Evolutionary conservation across 2,329 filamentous ascomycete genomes (phyloP), one percentile per base, ranked within the genome.

Genomic region (Didymosphaeria variabile): DNA sequence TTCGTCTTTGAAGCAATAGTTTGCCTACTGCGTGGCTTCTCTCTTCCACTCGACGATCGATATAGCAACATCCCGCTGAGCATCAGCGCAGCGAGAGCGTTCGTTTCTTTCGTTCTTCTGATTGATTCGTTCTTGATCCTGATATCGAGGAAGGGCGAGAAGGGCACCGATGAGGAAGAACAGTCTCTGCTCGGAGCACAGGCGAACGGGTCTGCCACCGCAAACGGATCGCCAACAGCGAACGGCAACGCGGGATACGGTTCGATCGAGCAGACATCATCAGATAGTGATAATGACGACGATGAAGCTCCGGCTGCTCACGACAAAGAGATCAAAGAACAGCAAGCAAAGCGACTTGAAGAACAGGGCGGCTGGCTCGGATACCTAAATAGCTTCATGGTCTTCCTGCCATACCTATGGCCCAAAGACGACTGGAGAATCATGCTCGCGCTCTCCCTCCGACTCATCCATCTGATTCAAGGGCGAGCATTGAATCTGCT

Each of bases 321-420:
- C 15, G 52, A 86, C 80, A 73, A 88, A 84, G 76, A 85, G 79
- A 64, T 89, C 87, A 82, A 81, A 63, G 76, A 79, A 58, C 74
- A 78, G 52, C 79, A 81, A 58, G 74, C 81, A 63, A 90, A 92
- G 76, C 86, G 89, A 2, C 83, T 93, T n/a, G 84, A 90, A 72
- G 87, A 90, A 65, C 87, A 90, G 60, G 91, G 91, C 1, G 92
- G 88, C 65, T 94, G 91, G 91, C 85, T 91, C 67, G 86, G 87
- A 46, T 95, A 95, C 71, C 82, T 89, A 31, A 92, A 90, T 72
- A 87, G 89, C 6, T 96, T 93, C 78, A 82, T 81, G 67, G 75
- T 94, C 38, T 90, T 97, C 74, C 81, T 94, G 31, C 92, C 91
- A 0, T 91, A 93, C 71, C 82, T 97, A 21, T 94, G 91, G 87